These are phyloP conservation scores for Neurospora crassa DNA, from an alignment of 2,329 filamentous ascomycete species.

Conservation along the genomic window DNA sequence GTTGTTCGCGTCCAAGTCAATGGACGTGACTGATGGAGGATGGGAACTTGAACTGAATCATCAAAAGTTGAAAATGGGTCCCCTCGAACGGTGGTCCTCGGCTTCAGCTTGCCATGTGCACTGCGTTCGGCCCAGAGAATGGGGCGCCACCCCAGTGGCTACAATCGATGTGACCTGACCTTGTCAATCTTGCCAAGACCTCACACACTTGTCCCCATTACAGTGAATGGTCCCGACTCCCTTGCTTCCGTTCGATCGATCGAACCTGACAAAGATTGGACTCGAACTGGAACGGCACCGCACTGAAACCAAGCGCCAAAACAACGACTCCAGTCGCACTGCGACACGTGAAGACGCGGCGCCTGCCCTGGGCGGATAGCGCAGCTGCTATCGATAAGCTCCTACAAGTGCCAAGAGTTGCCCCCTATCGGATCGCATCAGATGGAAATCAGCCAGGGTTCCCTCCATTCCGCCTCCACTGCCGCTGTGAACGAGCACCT, in stretches of 20 bases:
- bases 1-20: neutral
- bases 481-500: neutral
- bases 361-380: neutral
- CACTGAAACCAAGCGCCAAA: neutral
- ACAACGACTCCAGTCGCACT: neutral
- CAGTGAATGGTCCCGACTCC: neutral
- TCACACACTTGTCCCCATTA: neutral
- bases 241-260: neutral
- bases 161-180: neutral
- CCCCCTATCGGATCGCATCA: neutral
- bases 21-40: neutral
- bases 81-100: neutral
- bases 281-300: neutral
- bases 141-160: neutral
- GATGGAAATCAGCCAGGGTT: neutral
- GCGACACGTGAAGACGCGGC: neutral
- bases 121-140: neutral
- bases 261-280: neutral
- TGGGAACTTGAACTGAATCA: neutral
- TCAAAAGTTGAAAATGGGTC: neutral
- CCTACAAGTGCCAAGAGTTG: neutral
- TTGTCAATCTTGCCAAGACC: neutral
- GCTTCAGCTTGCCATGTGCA: conserved; percentile 1
- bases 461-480: neutral
- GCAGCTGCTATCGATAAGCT: neutral